These are phyloP conservation scores for Saccharomyces hybrid DNA, from an alignment of 1,139 yeast species.

Conservation along the genomic window DNA sequence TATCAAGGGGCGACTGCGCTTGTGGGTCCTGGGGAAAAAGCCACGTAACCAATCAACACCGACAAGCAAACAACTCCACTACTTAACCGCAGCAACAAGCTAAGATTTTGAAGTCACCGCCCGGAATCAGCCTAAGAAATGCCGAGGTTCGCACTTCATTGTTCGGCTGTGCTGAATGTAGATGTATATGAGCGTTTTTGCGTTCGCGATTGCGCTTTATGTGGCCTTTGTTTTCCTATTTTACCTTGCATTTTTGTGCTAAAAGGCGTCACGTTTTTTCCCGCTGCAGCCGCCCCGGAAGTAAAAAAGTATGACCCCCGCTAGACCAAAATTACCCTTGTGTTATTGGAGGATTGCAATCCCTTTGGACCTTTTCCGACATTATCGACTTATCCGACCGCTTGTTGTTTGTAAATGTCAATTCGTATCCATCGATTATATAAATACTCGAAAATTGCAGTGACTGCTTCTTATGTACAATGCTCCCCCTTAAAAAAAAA, in stretches of 20 bases:
- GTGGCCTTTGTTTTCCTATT: background rate
- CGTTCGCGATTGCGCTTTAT: background rate
- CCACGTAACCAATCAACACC: background rate
- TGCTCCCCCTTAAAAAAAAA: too few species aligned
- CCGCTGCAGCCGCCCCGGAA: slow-evolving; percentile 1
- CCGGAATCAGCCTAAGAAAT: background rate
- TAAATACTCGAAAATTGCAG: background rate
- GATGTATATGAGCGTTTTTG: background rate
- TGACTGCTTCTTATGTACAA: background rate
- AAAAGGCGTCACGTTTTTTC: background rate
- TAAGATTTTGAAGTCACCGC: too few species aligned
- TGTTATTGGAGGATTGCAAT: background rate
- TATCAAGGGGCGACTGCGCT: background rate
- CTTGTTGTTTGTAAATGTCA: background rate
- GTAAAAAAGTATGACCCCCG: background rate
- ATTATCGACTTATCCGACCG: background rate
- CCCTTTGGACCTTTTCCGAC: background rate
- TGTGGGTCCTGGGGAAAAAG: background rate
- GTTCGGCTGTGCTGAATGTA: background rate
- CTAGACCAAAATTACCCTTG: background rate
- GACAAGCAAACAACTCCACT: background rate
- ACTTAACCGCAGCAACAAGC: background rate
- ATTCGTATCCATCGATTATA: background rate
- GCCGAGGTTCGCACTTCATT: background rate
- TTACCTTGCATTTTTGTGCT: background rate